Conservation (phyloP, 768 basidiomycete genomes). For the Tricholoma furcatifolium region DNA sequence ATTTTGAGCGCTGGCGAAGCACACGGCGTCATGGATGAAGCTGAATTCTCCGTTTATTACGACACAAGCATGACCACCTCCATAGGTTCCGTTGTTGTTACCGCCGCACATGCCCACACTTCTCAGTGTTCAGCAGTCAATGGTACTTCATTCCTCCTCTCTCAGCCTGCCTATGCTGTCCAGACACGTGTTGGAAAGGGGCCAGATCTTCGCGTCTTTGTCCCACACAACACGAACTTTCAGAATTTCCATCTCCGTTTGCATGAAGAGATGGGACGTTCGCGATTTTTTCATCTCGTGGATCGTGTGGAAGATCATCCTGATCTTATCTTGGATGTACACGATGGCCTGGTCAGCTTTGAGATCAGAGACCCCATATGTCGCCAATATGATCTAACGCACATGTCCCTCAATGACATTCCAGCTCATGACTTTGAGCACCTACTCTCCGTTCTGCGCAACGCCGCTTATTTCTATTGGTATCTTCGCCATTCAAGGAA, state of each 20-base stretch:
- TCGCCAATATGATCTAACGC: background rate
- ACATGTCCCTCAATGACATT: background rate
- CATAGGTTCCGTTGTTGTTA: background rate
- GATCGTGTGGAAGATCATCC: background rate
- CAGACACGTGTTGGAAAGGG: background rate
- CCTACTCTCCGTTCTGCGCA: background rate
- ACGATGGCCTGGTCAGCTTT: background rate
- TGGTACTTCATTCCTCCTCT: background rate
- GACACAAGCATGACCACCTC: background rate
- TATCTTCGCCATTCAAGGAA: background rate
- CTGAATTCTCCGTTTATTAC: background rate
- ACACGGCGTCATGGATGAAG: background rate
- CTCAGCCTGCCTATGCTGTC: background rate
- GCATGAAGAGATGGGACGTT: background rate
- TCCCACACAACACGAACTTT: background rate
- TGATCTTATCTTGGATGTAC: background rate
- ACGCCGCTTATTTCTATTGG: conserved; percentile 4
- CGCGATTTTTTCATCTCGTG: background rate
- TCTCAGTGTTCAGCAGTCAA: background rate
- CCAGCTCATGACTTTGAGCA: background rate
- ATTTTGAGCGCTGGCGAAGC: background rate
- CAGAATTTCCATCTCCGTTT: background rate
- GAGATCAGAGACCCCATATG: background rate
- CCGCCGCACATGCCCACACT: background rate
- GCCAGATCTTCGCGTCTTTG: background rate